A percentile compares a stretch with the other conserved stretches of the same genome.
Conservation (phyloP, 1,284 basidiomycete genomes). For the Cutaneotrichosporon cyanovorans region DNA sequence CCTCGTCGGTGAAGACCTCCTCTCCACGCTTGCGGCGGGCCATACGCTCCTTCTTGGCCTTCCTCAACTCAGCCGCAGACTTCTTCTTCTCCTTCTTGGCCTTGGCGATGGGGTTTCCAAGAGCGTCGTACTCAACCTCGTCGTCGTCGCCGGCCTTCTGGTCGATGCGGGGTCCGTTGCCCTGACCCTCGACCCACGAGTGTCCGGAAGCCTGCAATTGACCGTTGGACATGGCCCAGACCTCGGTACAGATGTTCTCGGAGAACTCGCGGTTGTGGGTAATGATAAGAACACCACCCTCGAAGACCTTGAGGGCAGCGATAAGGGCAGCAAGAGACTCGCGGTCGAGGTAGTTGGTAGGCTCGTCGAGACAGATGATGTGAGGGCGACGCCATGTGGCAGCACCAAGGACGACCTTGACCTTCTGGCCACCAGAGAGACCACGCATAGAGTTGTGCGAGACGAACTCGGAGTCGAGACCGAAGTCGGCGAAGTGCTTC, state of each 20-base stretch:
- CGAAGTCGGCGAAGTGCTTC: constrained; percentile 84
- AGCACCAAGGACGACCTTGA: constrained; percentile 97
- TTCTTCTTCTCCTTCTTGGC: constrained; percentile 78
- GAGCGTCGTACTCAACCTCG: constrained; percentile 81
- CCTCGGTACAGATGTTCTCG: constrained; percentile 69
- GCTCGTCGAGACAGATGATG: constrained; percentile 95
- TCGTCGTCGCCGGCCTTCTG: constrained; percentile 81
- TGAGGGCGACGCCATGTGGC: constrained; percentile 98
- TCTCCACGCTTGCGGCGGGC: constrained; percentile 56
- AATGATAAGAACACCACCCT: constrained; percentile 93
- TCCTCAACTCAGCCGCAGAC: constrained; percentile 69
- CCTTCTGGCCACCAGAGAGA: constrained; percentile 98
- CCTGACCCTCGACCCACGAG: constrained; percentile 98
- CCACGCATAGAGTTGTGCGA: constrained; percentile 95
- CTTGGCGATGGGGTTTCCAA: constrained; percentile 52
- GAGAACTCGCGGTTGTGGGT: constrained; percentile 98
- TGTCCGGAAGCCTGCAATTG: constrained; percentile 88
- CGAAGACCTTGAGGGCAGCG: constrained; percentile 89
- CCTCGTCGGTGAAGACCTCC: constrained; percentile 27
- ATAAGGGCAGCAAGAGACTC: constrained; percentile 95
- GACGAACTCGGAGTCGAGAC: constrained; percentile 82
- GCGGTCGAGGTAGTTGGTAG: constrained; percentile 90
- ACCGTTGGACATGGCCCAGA: constrained; percentile 80
- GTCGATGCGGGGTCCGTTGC: constrained; percentile 79
- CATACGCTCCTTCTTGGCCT: constrained; percentile 91